Base-by-base conservation (phyloP, 2,329 filamentous ascomycete species). In the Nemania serpens region DNA sequence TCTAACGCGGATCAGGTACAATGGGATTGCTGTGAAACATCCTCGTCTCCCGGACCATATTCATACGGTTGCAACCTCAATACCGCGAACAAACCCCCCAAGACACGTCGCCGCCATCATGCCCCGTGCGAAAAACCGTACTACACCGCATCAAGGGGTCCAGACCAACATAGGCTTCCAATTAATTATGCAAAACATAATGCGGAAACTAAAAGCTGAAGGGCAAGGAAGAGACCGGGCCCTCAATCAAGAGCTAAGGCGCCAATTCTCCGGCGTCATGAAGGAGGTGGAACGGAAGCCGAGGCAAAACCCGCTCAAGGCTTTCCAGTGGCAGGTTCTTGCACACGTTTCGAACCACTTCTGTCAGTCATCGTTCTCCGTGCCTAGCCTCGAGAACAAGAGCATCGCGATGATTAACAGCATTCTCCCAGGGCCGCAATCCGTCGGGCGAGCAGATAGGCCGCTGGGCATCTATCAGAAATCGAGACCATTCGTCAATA, bases 321-420 rank as follows among this genome's bases (percentile, higher is more conserved):
- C 36, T 11, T 56, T 61, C n/a, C 2, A 25, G 1, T 61, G 53
- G 58, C 6, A 10, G 1, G n/a, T 61, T 10, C 52, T 36, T 43
- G 34, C 52, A 11, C 17, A 25, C 5, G 15, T 57, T 18, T 57
- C 48, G 18, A 57, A 61, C 25, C 34, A 53, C 13, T 61, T 61
- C 42, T 61, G 58, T 61, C 1, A 42, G 53, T 48, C 5, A 13
- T 17, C 11, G 42, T 43, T 4, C 6, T 36, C 11, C 13, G 15
- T 34, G 5, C 9, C 5, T 15, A 29, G 3, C 7, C n/a, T 15
- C 46, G 7, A 29, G 25, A 29, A 7, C 25, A 4, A 7, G 4
- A 7, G 7, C 25, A 29, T 29, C 25, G 7, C 18, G 29, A 18
- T 10, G 3, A 17, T 20, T 52, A 7, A 60, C 36, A 25, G 1